Base-by-base conservation (phyloP, 345 rosid species). In the Anastatica hierochuntica region DNA sequence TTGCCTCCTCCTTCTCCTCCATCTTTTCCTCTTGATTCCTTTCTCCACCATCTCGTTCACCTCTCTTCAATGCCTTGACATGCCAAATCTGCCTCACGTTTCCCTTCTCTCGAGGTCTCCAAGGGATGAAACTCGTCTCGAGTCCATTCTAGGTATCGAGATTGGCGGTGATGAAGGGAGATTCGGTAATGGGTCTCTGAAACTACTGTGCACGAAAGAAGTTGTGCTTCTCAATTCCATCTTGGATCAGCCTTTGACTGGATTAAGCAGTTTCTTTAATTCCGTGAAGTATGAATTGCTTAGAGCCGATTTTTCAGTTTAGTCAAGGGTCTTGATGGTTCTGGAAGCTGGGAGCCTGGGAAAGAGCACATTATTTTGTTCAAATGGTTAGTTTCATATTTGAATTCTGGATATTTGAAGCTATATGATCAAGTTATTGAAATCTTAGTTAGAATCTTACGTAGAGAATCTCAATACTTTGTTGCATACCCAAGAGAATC, bases 281-380 rank as follows among this genome's bases (percentile, higher is more conserved):
- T 72, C 79, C 16, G 62, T 45, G 18, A 72, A 69, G 54, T 39
- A 16, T n/a, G 83, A 86, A 31, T 63, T 90, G 77, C 51, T 76
- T 38, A 73, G 67, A 49, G 62, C 75, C 42, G 95, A 90, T 72
- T 66, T 80, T 59, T 84, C 30, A 49, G 82, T 66, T 46, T 90
- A 23, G 64, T 90, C 67, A 86, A 69, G 66, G 88, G 70, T 6
- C n/a, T 90, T 0, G 95, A 84, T 63, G 49, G 48, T 56, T 78
- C 79, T 0, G 88, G 90, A 2, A 66, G 75, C 45, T 80, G 95
- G n/a, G n/a, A n/a, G n/a, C n/a, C n/a, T n/a, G n/a, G 90, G 82
- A 80, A 39, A 78, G 69, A 58, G 79, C 94, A n/a, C n/a, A 68
- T 84, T 60, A 60, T 64, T 42, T 68, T 83, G 71, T 83, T 86